Evolutionary conservation across 768 basidiomycete species (phyloP), one percentile per base, ranked within the genome.

Genomic region (Pleurotus tuoliensis): DNA sequence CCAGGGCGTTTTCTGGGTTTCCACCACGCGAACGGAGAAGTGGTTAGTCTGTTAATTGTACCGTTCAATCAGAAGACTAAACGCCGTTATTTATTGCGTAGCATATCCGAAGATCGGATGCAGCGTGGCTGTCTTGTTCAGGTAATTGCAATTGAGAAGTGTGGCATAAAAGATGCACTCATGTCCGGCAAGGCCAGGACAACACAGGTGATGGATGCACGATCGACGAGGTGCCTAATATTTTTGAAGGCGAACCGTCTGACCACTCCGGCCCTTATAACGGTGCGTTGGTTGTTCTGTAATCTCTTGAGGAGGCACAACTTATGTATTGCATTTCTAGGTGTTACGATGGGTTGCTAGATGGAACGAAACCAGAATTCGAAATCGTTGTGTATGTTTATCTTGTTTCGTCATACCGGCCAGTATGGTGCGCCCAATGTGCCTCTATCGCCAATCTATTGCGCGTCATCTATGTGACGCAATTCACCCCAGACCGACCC

Each of bases 61-160:
- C 30, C 30, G 30, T 34, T 12, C 30, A 34, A 11, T 9, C 30
- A 34, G 30, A 34, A 34, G 1, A 38, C 16, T n/a, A 25, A 27
- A 5, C 22, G 2, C 24, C 20, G 1, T 9, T 11, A 9, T 11
- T 7, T n/a, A 30, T 30, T 9, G 11, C 0, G n/a, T 30, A 53
- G 8, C 81, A 83, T 63, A 82, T 83, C 59, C 65, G 74, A 56
- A 73, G 78, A 41, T 71, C 69, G 9, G 51, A 53, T 27, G 73
- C 71, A 0, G 68, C 72, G 50, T 88, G 87, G 85, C 68, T 74
- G 12, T 63, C 71, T 15, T 88, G 87, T 59, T 76, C 84, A 9
- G 82, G 84, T 76, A 18, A 11, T 18, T 16, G 11, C 56, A 55
- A 61, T 55, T 8, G 12, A 12, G 3, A 20, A 16, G 15, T 53